A percentile compares a stretch with the other conserved stretches of the same genome.
Conservation (phyloP, 176 grass and related monocot genomes). For the Aegilops tauschii region DNA sequence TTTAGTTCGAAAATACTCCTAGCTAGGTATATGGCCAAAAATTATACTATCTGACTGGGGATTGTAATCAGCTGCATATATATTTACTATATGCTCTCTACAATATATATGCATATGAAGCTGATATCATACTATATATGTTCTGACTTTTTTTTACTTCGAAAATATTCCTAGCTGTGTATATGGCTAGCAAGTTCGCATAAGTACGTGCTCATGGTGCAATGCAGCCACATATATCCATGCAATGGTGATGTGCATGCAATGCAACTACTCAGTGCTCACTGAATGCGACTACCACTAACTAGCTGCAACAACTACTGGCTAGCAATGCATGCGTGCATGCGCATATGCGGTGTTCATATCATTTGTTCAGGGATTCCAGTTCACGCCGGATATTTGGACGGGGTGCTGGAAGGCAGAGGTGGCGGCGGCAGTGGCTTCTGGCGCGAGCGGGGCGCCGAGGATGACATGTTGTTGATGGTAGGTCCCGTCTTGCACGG, state of each 20-base stretch:
- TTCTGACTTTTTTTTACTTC: neutral
- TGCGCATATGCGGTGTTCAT: neutral
- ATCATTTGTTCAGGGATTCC: conserved; percentile 52
- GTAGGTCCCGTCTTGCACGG: conserved; percentile 21
- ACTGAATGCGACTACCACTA: conserved; percentile 27
- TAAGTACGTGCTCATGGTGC: conserved; percentile 21
- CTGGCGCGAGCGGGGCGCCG: conserved; percentile 24
- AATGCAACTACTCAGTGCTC: conserved; percentile 26
- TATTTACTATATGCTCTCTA: neutral
- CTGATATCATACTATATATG: too few relatives aligned
- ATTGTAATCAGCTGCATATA: neutral
- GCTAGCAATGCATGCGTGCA: conserved; percentile 24
- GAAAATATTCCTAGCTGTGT: neutral
- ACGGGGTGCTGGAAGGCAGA: conserved; percentile 55
- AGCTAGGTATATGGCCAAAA: neutral
- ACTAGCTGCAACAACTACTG: conserved; percentile 1
- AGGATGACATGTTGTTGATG: conserved; percentile 34
- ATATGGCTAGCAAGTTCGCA: neutral
- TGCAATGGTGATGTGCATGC: conserved; percentile 31
- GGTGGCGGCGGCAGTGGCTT: conserved; percentile 21
- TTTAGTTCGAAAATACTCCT: neutral
- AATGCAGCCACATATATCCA: conserved; percentile 30
- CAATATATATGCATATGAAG: neutral
- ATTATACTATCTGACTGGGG: neutral
- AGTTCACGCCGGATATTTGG: conserved; percentile 75